Evolutionary conservation across 2,329 filamentous ascomycete species (phyloP), one percentile per base, ranked within the genome.

Genomic region (Aspergillus neotritici): DNA sequence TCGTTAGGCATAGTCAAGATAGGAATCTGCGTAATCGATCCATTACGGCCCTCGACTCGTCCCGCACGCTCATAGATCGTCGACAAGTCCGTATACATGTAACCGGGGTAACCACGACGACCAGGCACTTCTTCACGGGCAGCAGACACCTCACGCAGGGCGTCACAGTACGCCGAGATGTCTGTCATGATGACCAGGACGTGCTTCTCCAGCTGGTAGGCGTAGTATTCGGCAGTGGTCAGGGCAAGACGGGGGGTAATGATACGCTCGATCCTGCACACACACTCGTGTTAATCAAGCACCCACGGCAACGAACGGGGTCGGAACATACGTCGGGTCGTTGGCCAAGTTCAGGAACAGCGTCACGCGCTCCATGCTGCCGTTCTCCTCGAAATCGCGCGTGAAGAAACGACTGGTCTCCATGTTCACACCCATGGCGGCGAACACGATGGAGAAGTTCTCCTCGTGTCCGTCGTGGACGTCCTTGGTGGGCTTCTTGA

Each of bases 81-180:
- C 47, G 93, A 96, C 83, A 98, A 86, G 82, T 98, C 94, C 57
- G 93, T 98, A 78, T 98, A 98, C 93, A 98, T 98, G 80, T 98
- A 98, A 87, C 93, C 93, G 41, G 93, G 93, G 76, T 93, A 98
- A 80, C 93, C 93, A 83, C 93, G 91, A 70, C 93, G 91, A 78
- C 93, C 93, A 32, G 93, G 93, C 34, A 98, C 93, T 83, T 98
- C 93, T 79, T 98, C 93, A 75, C 93, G 83, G 41, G 93, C 93
- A 42, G 93, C 91, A 11, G 93, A 98, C 39, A 98, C 93, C 73
- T 98, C 93, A 80, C 93, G 93, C 54, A 98, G 84, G 54, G 93
- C 94, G 70, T 98, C 93, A 69, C 94, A 98, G 79, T 98, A 98
- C 38, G 93, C 89, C 1, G 93, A 93, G 58, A 98, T 75, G 79